Conservation (phyloP, 1,139 yeast species). For the Diutina ranongensis region DNA sequence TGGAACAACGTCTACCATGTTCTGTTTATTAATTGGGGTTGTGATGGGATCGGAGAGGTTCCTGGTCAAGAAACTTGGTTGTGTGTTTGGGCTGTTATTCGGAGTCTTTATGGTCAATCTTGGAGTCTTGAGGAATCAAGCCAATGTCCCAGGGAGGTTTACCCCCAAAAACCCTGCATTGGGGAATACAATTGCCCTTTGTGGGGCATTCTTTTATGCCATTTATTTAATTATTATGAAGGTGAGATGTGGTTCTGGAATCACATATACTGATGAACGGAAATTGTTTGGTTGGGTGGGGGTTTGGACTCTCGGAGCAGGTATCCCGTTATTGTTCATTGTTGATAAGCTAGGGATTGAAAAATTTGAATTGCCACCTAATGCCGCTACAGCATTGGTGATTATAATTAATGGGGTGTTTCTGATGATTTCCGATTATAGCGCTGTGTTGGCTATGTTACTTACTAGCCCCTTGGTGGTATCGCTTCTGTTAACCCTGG, state of each 20-base stretch:
- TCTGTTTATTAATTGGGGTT: slow-evolving; percentile 35
- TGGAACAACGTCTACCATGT: slow-evolving; percentile 40
- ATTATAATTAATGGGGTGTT: slow-evolving; percentile 32
- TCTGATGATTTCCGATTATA: slow-evolving; percentile 38
- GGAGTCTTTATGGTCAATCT: slow-evolving; percentile 40
- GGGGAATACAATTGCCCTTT: slow-evolving; percentile 35
- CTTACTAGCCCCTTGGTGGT: slow-evolving; percentile 45
- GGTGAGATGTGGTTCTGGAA: slow-evolving; percentile 27
- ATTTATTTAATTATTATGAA: slow-evolving; percentile 33
- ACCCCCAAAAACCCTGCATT: slow-evolving; percentile 28
- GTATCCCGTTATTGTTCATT: slow-evolving; percentile 25
- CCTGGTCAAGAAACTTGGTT: slow-evolving; percentile 28
- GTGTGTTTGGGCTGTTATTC: slow-evolving; percentile 31
- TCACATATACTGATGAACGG: slow-evolving; percentile 33
- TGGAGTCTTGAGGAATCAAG: background rate
- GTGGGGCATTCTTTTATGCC: slow-evolving; percentile 38
- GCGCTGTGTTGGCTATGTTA: slow-evolving; percentile 38
- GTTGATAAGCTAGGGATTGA: slow-evolving; percentile 28
- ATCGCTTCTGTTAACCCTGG: slow-evolving; percentile 38
- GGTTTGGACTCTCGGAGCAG: slow-evolving; percentile 23
- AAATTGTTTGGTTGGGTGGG: slow-evolving; percentile 39
- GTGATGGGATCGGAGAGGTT: slow-evolving; percentile 29
- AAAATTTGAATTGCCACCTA: slow-evolving; percentile 30
- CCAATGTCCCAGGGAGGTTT: slow-evolving; percentile 12
- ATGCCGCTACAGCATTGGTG: slow-evolving; percentile 19